Conservation (phyloP, 1,284 basidiomycete genomes). For the Ganoderma sp. region DNA sequence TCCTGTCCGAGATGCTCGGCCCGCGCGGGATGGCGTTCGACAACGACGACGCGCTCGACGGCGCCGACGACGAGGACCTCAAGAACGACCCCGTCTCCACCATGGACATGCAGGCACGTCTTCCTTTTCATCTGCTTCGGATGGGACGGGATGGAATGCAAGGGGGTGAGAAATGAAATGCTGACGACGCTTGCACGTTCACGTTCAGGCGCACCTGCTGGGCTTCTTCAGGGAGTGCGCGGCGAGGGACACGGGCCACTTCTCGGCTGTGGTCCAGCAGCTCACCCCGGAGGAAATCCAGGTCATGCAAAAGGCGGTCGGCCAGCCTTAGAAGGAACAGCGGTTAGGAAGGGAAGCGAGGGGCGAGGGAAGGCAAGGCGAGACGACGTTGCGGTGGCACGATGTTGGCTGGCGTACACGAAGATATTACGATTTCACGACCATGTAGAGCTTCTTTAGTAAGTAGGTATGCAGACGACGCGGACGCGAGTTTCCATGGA, state of each 20-base stretch:
- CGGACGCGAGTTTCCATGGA: neutral
- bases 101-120: conserved; percentile 84
- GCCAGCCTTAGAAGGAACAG: conserved; percentile 26
- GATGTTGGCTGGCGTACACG: neutral
- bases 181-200: too few species aligned
- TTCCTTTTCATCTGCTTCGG: neutral
- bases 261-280: conserved; percentile 67
- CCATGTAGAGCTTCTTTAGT: conserved; percentile 9
- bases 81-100: conserved; percentile 86
- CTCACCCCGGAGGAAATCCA: conserved; percentile 73
- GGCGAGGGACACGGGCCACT: conserved; percentile 66
- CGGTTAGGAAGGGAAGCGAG: too few species aligned
- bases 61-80: conserved; percentile 85
- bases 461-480: conserved; percentile 6
- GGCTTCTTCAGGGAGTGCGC: conserved; percentile 77
- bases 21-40: conserved; percentile 64
- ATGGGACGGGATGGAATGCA: too few species aligned
- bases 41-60: conserved; percentile 71
- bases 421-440: conserved; percentile 9
- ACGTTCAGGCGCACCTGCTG: conserved; percentile 63
- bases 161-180: too few species aligned
- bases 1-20: conserved; percentile 73
- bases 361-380: neutral
- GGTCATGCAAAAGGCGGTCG: conserved; percentile 65
- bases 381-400: neutral